A percentile compares a stretch with the other conserved stretches of the same genome.
Evolutionary conservation across 2,329 filamentous ascomycete genomes (phyloP).

Genomic region (Talaromyces verruculosus): DNA sequence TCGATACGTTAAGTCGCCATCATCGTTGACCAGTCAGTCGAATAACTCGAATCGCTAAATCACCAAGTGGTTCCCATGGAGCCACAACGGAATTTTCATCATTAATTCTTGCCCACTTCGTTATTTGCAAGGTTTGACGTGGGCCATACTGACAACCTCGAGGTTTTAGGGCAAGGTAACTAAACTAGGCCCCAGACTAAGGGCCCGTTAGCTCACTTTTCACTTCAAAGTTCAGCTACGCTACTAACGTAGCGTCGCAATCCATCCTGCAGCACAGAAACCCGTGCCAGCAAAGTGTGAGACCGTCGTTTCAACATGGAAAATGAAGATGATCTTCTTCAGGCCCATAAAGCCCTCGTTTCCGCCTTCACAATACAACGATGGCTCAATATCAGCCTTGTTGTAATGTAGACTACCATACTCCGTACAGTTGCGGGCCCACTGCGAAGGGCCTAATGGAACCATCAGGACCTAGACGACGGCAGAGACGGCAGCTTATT

Average conservation of each 20-base stretch:
- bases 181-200: constrained; percentile 14
- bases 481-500: constrained; percentile 18
- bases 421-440: background rate
- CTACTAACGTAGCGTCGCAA: constrained; percentile 7
- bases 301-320: background rate
- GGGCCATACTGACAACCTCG: constrained; percentile 7
- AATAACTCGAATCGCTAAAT: background rate
- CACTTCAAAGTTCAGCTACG: constrained; percentile 14
- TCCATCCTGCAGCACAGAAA: constrained; percentile 5
- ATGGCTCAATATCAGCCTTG: background rate
- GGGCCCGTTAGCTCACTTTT: constrained; percentile 10
- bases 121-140: background rate
- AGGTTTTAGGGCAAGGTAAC: constrained; percentile 10
- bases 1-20: background rate
- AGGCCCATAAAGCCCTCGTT: background rate
- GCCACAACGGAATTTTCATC: background rate
- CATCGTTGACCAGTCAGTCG: background rate
- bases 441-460: background rate
- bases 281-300: background rate
- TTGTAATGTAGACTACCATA: background rate
- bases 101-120: background rate
- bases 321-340: background rate
- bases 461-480: constrained; percentile 1
- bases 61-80: constrained; percentile 10
- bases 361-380: background rate